Evolutionary conservation across 768 basidiomycete species (phyloP), one percentile per base, ranked within the genome.

Genomic region (Gloeopeniophorella convolvens): DNA sequence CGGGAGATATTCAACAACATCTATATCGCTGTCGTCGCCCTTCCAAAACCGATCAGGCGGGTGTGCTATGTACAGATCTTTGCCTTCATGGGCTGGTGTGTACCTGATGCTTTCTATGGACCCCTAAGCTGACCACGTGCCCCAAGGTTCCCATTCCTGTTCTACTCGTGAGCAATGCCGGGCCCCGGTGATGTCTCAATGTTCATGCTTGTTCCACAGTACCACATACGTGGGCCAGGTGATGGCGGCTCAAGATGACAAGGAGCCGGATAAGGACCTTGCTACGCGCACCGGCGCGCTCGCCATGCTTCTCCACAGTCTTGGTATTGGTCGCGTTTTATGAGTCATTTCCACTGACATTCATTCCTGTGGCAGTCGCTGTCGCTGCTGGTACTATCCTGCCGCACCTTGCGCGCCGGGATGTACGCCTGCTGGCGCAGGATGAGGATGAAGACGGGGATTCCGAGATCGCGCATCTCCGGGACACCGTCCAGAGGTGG

Each of bases 71-170:
- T 96, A 3, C 94, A 97, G 62, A 67, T 97, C 15, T 94, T 90
- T 63, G 93, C 94, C 2, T 97, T 95, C 65, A 95, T 95, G 90
- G 92, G 90, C 57, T 97, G 94, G 89, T 85, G 59, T 24, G 80
- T 68, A 11, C 36, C 11, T 11, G 37, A 41, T 15, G 23, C 31
- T 18, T 12, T 34, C 41, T 36, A 20, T 9, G 24, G 21, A 18
- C 5, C 10, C 27, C 15, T 27, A 41, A 48, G 34, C 33, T 60
- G 41, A 44, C 59, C 18, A 45, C 37, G 12, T 23, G 23, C 48
- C 39, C 21, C 23, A 15, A 86, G 87, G 90, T 97, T 97, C 62
- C 94, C 94, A 1, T 97, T 93, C 72, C 72, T 96, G 33, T 96
- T 97, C 67, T 93, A 91, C 60, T 79, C 89, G 86, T 86, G 65